Percentiles rank a stretch among this genome's conserved stretches.
Evolutionary conservation across 2,329 filamentous ascomycete species (phyloP).

Genomic region (Gaeumannomyces sp.): DNA sequence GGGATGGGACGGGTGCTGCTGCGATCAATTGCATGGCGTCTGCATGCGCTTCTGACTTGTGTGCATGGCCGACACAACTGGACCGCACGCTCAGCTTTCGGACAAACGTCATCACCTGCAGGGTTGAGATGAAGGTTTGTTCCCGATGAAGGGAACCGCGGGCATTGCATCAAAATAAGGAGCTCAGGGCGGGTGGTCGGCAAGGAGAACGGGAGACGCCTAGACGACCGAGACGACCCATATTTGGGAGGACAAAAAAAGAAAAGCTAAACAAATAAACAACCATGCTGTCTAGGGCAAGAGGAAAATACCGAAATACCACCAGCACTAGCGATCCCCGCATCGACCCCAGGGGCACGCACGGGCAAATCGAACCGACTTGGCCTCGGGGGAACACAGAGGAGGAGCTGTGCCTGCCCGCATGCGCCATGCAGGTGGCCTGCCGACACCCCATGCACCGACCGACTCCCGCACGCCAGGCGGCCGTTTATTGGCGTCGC

Average conservation of each 20-base stretch:
- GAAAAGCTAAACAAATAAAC: neutral
- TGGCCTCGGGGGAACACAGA: neutral
- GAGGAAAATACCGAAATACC: neutral
- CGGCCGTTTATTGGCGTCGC: neutral
- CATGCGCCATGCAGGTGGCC: neutral
- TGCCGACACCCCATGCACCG: neutral
- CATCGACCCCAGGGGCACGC: neutral
- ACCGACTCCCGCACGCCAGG: neutral
- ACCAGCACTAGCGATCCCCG: neutral
- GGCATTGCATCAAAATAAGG: neutral
- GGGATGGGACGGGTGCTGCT: too few relatives aligned
- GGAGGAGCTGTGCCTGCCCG: neutral
- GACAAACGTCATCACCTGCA: too few relatives aligned
- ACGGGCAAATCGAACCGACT: neutral
- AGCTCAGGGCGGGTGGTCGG: neutral
- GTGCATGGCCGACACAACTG: too few relatives aligned
- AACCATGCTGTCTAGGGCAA: neutral
- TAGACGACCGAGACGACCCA: too few relatives aligned
- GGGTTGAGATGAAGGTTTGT: neutral
- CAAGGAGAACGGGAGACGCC: neutral
- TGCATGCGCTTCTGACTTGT: too few relatives aligned
- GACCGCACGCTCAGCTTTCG: too few relatives aligned
- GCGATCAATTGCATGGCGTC: too few relatives aligned
- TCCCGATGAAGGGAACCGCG: neutral
- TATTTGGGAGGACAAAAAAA: neutral